Evolutionary conservation across 2,329 filamentous ascomycete species (phyloP), one percentile per base, ranked within the genome.

Genomic region (Madurella mycetomatis): DNA sequence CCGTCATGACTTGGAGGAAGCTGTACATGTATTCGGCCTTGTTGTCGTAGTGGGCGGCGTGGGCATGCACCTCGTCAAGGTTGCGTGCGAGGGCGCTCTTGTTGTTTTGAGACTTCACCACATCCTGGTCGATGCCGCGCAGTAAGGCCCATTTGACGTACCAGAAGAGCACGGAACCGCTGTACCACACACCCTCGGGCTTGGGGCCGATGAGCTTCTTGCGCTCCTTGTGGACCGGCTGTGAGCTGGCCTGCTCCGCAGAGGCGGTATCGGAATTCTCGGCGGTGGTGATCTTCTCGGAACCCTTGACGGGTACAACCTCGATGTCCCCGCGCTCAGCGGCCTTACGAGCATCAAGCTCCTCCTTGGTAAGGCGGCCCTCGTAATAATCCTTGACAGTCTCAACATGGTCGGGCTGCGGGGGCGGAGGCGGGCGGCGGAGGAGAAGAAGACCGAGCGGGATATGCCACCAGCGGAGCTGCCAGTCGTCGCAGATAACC

Each of bases 31-130:
- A 81, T 67, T 86, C 83, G 60, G 78, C 73, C 58, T 79, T 77
- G 69, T 86, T 86, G 63, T 84, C 77, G 68, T 79, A 86, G 65
- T 84, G 82, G 30, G 75, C 69, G 2, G 80, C 82, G 30, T 73
- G 75, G 15, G 79, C 79, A 64, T 85, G 80, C 52, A 82, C 74
- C 53, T 76, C 76, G 30, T 78, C 74, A 2, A 84, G 66, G 54
- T 83, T 75, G 1, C 76, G 76, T 1, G 75, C 73, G 1, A 84
- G 72, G 30, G 78, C 69, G 42, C 55, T 71, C 60, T 68, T 66
- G 34, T 70, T 62, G 44, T 64, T 66, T 58, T 74, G 68, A 1
- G 67, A 64, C 42, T 65, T 46, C 49, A 75, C 65, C n/a, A 76
- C 65, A 18, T 76, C 73, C 57, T 71, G 64, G 54, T 75, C 72